phyloP scores from a whole-genome alignment of 2,329 filamentous ascomycete species.

The Lithohypha guttulata region DNA sequence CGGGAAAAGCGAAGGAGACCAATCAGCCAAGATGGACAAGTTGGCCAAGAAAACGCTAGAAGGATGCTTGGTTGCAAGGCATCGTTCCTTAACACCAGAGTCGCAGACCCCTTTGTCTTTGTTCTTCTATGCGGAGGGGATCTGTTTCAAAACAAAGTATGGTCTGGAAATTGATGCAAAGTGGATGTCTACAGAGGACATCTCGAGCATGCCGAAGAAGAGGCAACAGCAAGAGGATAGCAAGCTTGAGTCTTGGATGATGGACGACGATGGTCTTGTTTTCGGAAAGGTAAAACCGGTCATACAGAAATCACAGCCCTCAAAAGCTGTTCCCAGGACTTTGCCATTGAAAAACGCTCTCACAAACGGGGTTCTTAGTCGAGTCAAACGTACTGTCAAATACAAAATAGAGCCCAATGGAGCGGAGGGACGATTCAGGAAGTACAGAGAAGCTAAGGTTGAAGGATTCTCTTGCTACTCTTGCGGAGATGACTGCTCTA shows the following conservation, averaged over 20 bases:
- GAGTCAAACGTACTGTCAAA: constrained; percentile 6
- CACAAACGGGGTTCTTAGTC: too few relatives aligned
- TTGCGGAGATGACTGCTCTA: constrained; percentile 12
- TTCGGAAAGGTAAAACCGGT: constrained; percentile 3
- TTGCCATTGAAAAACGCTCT: too few relatives aligned
- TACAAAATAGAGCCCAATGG: constrained; percentile 7
- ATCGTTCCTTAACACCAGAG: constrained; percentile 18
- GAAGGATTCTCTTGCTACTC: constrained; percentile 18
- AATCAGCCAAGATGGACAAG: constrained; percentile 5
- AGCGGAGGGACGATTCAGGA: neutral
- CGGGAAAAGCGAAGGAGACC: constrained; percentile 18
- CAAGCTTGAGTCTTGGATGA: constrained; percentile 4
- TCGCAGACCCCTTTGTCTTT: constrained; percentile 17
- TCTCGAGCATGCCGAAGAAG: neutral
- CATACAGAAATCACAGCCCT: neutral
- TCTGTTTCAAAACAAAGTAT: constrained; percentile 21
- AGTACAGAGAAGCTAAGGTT: constrained; percentile 6
- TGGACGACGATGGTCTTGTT: constrained; percentile 2
- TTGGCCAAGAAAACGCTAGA: constrained; percentile 14
- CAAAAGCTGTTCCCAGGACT: neutral
- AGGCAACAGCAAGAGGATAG: neutral
- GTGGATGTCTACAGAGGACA: too few relatives aligned
- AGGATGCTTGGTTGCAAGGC: constrained; percentile 19
- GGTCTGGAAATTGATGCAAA: constrained; percentile 17
- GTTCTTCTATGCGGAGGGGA: constrained; percentile 17